Percentiles rank a stretch among this genome's conserved stretches.
Evolutionary conservation across 1,284 basidiomycete genomes (phyloP).

Genomic region (Ganoderma lucidum): DNA sequence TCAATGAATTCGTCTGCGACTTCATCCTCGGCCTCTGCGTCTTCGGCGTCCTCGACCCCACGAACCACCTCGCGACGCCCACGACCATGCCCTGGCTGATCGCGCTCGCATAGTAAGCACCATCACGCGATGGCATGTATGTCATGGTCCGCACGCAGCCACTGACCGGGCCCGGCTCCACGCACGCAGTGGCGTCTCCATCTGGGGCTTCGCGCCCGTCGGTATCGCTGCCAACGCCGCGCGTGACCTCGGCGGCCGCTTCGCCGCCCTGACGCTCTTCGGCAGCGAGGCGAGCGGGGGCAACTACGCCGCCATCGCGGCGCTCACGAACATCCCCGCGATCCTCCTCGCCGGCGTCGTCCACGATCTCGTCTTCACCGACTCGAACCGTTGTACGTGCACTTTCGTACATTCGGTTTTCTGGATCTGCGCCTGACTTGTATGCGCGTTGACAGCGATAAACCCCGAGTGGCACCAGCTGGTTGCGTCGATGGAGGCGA

Average conservation of each 20-base stretch:
- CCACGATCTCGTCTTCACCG: conserved; percentile 62
- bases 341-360: conserved; percentile 59
- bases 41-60: conserved; percentile 66
- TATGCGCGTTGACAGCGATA: conserved; percentile 14
- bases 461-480: conserved; percentile 26
- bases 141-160: background rate
- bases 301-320: conserved; percentile 65
- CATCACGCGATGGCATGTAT: background rate
- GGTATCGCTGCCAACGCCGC: conserved; percentile 69
- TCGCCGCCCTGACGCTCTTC: conserved; percentile 66
- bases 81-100: conserved; percentile 59
- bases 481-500: conserved; percentile 18
- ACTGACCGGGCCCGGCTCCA: background rate
- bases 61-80: conserved; percentile 67
- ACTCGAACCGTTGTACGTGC: conserved; percentile 54
- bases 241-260: conserved; percentile 68
- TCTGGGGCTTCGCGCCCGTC: conserved; percentile 66
- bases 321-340: conserved; percentile 71
- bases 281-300: conserved; percentile 61
- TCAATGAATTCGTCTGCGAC: conserved; percentile 76
- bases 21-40: conserved; percentile 68
- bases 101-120: conserved; percentile 60
- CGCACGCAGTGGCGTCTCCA: conserved; percentile 53
- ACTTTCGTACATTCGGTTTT: conserved; percentile 52
- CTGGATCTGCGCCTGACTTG: conserved; percentile 41